These are phyloP conservation scores for Chaetomiaceae sp. DNA, from an alignment of 2,329 filamentous ascomycete species.

Conservation along the genomic window DNA sequence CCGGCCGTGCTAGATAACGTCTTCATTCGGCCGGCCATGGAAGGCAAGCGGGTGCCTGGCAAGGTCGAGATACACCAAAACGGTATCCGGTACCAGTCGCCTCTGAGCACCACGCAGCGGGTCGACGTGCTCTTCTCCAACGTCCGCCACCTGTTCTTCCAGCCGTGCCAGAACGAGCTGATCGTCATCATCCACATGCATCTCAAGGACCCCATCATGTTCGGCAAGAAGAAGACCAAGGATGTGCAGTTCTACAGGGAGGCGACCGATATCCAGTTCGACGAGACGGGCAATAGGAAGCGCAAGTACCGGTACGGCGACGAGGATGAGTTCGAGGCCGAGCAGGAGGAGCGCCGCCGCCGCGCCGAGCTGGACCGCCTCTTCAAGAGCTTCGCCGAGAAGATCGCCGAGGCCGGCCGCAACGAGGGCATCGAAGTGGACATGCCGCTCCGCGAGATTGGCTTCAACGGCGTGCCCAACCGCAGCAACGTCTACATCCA, in stretches of 20 bases:
- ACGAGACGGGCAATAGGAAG: slow-evolving; percentile 96
- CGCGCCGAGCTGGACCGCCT: slow-evolving; percentile 89
- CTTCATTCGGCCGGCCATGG: slow-evolving; percentile 90
- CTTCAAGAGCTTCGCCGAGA: slow-evolving; percentile 95
- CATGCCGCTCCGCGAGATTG: slow-evolving; percentile 92
- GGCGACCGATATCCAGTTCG: slow-evolving; percentile 96
- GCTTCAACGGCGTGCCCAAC: slow-evolving; percentile 94
- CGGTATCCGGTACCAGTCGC: slow-evolving; percentile 89
- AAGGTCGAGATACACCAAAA: slow-evolving; percentile 98
- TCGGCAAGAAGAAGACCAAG: slow-evolving; percentile 95
- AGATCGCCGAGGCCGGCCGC: slow-evolving; percentile 92
- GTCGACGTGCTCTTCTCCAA: slow-evolving; percentile 97
- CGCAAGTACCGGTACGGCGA: slow-evolving; percentile 97
- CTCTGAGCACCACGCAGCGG: slow-evolving; percentile 71
- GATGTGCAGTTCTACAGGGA: slow-evolving; percentile 98
- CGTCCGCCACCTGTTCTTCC: slow-evolving; percentile 97
- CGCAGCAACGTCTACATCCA: slow-evolving; percentile 94
- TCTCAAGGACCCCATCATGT: slow-evolving; percentile 94
- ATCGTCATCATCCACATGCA: slow-evolving; percentile 98
- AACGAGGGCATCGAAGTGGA: slow-evolving; percentile 90
- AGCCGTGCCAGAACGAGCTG: slow-evolving; percentile 91
- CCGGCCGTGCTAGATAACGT: slow-evolving; percentile 89
- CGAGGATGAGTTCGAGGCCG: slow-evolving; percentile 97
- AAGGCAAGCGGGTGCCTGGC: slow-evolving; percentile 93
- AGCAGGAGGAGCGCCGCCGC: slow-evolving; percentile 91